phyloP scores from a whole-genome alignment of 495 filamentous ascomycete species.

The Aspergillus leporis region DNA sequence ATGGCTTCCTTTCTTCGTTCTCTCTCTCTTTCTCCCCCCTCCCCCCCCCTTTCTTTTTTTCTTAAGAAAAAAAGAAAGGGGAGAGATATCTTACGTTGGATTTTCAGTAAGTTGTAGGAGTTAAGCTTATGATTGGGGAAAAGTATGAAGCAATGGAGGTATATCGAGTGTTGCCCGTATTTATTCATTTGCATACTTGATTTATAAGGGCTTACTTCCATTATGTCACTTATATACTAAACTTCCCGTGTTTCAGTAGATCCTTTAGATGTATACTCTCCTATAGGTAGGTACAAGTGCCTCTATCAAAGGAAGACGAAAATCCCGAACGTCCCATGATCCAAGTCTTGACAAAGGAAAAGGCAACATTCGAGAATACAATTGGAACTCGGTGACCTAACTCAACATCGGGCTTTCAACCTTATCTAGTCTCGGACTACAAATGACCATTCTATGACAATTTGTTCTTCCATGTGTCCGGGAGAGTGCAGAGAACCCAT shows the following conservation, averaged over 20 bases:
- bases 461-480: not conserved
- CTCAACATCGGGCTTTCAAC: not conserved
- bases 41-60: not conserved
- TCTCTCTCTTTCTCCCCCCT: not conserved
- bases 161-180: not conserved
- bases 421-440: not conserved
- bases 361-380: not conserved
- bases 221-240: too few relatives aligned
- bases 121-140: not conserved
- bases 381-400: not conserved
- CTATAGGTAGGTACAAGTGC: not conserved
- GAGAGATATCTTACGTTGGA: too few relatives aligned
- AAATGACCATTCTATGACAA: not conserved
- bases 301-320: not conserved
- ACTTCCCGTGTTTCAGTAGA: too few relatives aligned
- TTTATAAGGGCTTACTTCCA: too few relatives aligned
- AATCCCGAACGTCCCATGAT: not conserved
- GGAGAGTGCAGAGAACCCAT: not conserved
- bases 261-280: too few relatives aligned
- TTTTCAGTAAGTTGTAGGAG: not conserved
- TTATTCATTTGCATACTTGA: not conserved
- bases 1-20: not conserved
- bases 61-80: not conserved
- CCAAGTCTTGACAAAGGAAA: not conserved
- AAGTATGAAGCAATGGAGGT: not conserved